Evolutionary conservation across 176 grass and related monocot species (phyloP).

Genomic region (Aegilops tauschii): DNA sequence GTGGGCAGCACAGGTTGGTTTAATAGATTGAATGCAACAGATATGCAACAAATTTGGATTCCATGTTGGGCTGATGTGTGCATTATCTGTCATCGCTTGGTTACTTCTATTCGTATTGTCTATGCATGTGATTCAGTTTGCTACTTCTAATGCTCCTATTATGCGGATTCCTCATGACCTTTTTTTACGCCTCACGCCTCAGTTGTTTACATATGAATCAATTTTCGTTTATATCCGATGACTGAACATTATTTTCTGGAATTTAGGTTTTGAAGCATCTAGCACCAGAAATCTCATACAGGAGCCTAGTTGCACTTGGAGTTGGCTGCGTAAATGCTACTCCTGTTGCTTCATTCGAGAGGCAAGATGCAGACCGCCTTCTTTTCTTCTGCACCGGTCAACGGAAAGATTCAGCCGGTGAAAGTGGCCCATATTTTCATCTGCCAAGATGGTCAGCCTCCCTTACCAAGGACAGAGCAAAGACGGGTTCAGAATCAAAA

Average conservation of each 20-base stretch:
- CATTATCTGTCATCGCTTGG: neutral
- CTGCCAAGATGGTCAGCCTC: slow-evolving; percentile 65
- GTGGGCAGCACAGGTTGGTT: slow-evolving; percentile 88
- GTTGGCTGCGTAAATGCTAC: slow-evolving; percentile 83
- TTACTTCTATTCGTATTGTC: neutral
- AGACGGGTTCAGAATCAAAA: slow-evolving; percentile 45
- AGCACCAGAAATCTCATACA: slow-evolving; percentile 73
- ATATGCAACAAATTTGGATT: slow-evolving; percentile 17
- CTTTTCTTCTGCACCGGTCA: slow-evolving; percentile 84
- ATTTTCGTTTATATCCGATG: neutral
- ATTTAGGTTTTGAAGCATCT: slow-evolving; percentile 90
- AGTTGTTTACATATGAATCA: neutral
- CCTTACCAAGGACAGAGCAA: slow-evolving; percentile 58
- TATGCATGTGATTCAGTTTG: neutral
- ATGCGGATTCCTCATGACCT: neutral
- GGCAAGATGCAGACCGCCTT: slow-evolving; percentile 80
- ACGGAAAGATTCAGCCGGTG: slow-evolving; percentile 36
- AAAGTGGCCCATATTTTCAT: slow-evolving; percentile 45
- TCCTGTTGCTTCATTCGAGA: slow-evolving; percentile 88
- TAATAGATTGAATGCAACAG: slow-evolving; percentile 13
- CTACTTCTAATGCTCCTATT: neutral
- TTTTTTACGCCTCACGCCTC: neutral
- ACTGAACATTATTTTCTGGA: slow-evolving; percentile 23
- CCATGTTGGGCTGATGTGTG: neutral
- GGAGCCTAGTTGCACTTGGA: slow-evolving; percentile 88